Conservation (phyloP, 495 filamentous ascomycete genomes). For the Clavariopsis aquatica region DNA sequence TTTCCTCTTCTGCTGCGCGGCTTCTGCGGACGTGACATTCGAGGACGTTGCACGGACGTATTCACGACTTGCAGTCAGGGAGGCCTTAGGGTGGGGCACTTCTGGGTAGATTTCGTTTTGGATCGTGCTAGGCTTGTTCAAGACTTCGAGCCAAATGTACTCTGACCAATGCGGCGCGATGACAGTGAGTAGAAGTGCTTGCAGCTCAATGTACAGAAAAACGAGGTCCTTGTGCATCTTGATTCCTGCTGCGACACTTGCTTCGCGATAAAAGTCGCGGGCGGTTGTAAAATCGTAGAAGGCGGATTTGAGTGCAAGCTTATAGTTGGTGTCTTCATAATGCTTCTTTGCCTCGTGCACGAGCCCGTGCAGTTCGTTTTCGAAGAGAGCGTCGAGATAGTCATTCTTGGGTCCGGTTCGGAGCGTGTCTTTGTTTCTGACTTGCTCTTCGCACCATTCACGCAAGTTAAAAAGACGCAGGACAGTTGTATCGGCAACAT, state of each 20-base stretch:
- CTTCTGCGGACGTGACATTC: constrained; percentile 85
- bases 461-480: constrained; percentile 80
- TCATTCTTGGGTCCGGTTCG: constrained; percentile 67
- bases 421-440: constrained; percentile 50
- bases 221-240: constrained; percentile 81
- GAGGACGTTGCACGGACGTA: constrained; percentile 76
- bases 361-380: constrained; percentile 87
- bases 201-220: constrained; percentile 76
- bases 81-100: constrained; percentile 60
- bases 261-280: constrained; percentile 89
- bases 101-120: constrained; percentile 78
- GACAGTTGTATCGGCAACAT: constrained; percentile 86
- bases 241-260: constrained; percentile 67
- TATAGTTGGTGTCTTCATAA: constrained; percentile 80
- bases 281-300: constrained; percentile 79
- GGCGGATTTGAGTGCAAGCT: constrained; percentile 84
- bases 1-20: constrained; percentile 74
- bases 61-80: constrained; percentile 71
- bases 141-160: constrained; percentile 86
- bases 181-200: constrained; percentile 74
- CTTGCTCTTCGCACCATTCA: constrained; percentile 87
- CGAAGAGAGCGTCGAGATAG: constrained; percentile 78
- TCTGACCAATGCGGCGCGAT: constrained; percentile 94
- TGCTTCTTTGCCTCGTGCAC: constrained; percentile 71
- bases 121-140: constrained; percentile 72